Conservation (phyloP, 2,329 filamentous ascomycete species). For the Alternaria conjuncta region DNA sequence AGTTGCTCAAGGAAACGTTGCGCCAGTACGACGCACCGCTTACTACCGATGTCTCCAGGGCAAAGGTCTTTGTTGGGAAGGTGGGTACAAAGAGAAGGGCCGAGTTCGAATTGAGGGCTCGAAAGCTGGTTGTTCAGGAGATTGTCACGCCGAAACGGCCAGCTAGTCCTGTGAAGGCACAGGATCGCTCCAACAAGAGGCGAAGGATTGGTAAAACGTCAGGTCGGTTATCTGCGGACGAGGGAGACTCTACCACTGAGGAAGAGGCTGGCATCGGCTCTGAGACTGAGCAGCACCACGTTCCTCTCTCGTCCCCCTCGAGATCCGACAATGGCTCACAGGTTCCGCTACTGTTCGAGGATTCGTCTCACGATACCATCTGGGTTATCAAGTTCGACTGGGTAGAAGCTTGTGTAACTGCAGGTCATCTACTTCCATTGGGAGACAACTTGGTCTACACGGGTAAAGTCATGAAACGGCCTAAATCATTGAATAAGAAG, state of each 20-base stretch:
- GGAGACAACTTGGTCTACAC: conserved; percentile 60
- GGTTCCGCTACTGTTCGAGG: conserved; percentile 23
- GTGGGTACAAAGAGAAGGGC: conserved; percentile 74
- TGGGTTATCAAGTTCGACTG: conserved; percentile 62
- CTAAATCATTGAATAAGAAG: conserved; percentile 31
- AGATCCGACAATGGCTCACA: conserved; percentile 4
- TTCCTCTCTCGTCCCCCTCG: conserved; percentile 11
- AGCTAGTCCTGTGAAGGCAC: conserved; percentile 19
- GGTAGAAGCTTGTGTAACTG: conserved; percentile 57
- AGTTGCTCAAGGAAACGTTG: conserved; percentile 69
- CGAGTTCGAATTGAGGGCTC: conserved; percentile 75
- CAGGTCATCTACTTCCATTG: conserved; percentile 53
- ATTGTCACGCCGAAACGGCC: conserved; percentile 34
- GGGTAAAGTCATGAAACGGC: conserved; percentile 53
- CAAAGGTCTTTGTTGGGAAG: conserved; percentile 75
- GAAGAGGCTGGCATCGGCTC: conserved; percentile 22
- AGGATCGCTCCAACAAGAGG: conserved; percentile 24
- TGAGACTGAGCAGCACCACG: conserved; percentile 17
- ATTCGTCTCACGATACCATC: conserved; percentile 43
- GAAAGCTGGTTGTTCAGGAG: conserved; percentile 67
- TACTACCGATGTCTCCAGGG: conserved; percentile 75
- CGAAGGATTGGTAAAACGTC: conserved; percentile 14
- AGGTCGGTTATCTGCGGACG: conserved; percentile 10
- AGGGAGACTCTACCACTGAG: conserved; percentile 32
- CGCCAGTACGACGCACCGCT: conserved; percentile 61